These are phyloP conservation scores for Arthrobotrys entomopaga DNA, from an alignment of 2,329 filamentous ascomycete genomes.

Conservation along the genomic window DNA sequence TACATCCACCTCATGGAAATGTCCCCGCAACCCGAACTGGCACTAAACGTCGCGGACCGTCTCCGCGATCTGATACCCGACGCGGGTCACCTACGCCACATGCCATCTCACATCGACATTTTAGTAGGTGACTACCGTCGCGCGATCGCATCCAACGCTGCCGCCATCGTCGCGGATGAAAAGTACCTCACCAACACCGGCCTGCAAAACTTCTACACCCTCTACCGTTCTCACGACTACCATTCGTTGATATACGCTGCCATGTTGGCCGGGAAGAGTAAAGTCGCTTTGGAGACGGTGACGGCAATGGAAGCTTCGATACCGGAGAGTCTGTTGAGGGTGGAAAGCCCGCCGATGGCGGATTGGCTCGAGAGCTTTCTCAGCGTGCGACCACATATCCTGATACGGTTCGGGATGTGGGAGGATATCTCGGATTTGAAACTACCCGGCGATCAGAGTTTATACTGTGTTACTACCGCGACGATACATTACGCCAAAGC, in stretches of 20 bases:
- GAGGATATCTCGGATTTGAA: conserved; percentile 70
- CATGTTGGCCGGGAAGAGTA: conserved; percentile 77
- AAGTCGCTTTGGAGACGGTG: conserved; percentile 71
- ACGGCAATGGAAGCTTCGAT: conserved; percentile 71
- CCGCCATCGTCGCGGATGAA: conserved; percentile 75
- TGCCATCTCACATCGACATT: conserved; percentile 81
- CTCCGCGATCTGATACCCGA: conserved; percentile 75
- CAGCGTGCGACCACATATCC: conserved; percentile 73
- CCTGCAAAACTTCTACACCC: conserved; percentile 76
- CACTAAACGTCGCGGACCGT: conserved; percentile 70
- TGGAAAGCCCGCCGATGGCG: conserved; percentile 77
- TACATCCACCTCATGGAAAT: conserved; percentile 84
- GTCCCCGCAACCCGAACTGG: conserved; percentile 73
- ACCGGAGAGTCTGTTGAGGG: conserved; percentile 71
- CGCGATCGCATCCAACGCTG: conserved; percentile 74
- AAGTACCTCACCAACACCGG: conserved; percentile 71
- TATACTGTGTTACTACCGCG: conserved; percentile 77
- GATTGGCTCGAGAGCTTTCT: conserved; percentile 80
- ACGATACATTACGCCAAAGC: conserved; percentile 75
- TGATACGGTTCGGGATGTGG: conserved; percentile 80
- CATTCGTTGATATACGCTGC: conserved; percentile 81
- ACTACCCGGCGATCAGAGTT: conserved; percentile 68
- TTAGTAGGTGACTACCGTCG: conserved; percentile 76
- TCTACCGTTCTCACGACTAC: conserved; percentile 79
- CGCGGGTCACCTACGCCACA: conserved; percentile 76